Evolutionary conservation across 2,329 filamentous ascomycete species (phyloP).

Genomic region (Aspergillus proliferans): DNA sequence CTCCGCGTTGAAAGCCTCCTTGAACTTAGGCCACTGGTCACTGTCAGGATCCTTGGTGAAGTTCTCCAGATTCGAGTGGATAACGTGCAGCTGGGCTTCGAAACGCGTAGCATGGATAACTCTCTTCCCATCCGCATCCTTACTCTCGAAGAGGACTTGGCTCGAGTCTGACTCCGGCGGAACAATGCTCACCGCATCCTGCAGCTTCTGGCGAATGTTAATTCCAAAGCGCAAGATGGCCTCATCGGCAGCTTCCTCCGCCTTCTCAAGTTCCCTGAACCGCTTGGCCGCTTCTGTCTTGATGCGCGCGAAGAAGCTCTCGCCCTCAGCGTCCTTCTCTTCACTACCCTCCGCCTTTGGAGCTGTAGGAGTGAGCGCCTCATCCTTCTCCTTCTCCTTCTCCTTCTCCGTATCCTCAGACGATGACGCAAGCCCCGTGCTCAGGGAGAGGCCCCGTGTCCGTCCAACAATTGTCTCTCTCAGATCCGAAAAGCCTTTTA

Average conservation of each 20-base stretch:
- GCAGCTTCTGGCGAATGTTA: slow-evolving; percentile 82
- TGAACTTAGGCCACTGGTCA: slow-evolving; percentile 69
- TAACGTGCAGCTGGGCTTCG: slow-evolving; percentile 91
- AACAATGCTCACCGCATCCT: slow-evolving; percentile 82
- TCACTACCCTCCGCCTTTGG: slow-evolving; percentile 11
- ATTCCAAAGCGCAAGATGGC: slow-evolving; percentile 85
- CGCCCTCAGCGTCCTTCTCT: slow-evolving; percentile 32
- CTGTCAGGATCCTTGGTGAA: slow-evolving; percentile 76
- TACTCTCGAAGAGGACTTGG: slow-evolving; percentile 84
- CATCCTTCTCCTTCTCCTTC: slow-evolving; percentile 22
- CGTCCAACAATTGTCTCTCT: slow-evolving; percentile 62
- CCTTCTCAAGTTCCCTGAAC: slow-evolving; percentile 80
- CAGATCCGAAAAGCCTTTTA: slow-evolving; percentile 69
- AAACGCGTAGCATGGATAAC: slow-evolving; percentile 93
- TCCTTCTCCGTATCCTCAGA: slow-evolving; percentile 16
- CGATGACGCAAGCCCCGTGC: slow-evolving; percentile 24
- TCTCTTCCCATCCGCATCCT: slow-evolving; percentile 79
- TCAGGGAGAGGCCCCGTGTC: slow-evolving; percentile 67
- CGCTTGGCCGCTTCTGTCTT: slow-evolving; percentile 71
- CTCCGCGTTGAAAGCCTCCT: slow-evolving; percentile 68
- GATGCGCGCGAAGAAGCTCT: slow-evolving; percentile 68
- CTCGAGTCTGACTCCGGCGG: slow-evolving; percentile 56
- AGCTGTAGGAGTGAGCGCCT: slow-evolving; percentile 23
- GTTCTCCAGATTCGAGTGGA: slow-evolving; percentile 76
- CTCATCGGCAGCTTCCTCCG: slow-evolving; percentile 94